Conservation (phyloP, 495 filamentous ascomycete genomes). For the Polyplosphaeria fusca region DNA sequence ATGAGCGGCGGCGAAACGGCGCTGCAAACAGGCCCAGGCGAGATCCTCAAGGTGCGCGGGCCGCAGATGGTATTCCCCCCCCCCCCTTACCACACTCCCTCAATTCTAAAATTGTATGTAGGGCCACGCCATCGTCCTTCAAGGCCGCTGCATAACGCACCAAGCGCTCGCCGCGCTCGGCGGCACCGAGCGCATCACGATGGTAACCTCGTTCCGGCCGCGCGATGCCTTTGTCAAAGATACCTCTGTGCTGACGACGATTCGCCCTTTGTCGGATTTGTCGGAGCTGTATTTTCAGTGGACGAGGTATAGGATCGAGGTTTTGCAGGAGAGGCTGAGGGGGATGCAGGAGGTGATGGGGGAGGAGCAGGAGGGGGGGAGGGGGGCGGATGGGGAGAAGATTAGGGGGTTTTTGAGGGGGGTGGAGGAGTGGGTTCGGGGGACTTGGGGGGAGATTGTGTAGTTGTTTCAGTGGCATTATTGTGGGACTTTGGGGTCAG, state of each 20-base stretch:
- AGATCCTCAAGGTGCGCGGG: slow-evolving; percentile 25
- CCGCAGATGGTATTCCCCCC: slow-evolving; percentile 11
- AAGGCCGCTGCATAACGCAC: slow-evolving; percentile 31
- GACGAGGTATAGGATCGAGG: slow-evolving; percentile 64
- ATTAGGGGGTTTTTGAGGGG: slow-evolving; percentile 44
- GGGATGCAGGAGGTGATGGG: slow-evolving; percentile 28
- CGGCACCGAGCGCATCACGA: slow-evolving; percentile 30
- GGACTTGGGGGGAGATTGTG: neutral
- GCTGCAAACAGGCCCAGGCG: slow-evolving; percentile 13
- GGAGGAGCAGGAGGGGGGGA: slow-evolving; percentile 21
- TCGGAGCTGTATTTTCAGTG: slow-evolving; percentile 58
- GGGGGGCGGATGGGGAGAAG: slow-evolving; percentile 37
- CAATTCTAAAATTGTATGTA: neutral
- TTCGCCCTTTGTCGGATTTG: slow-evolving; percentile 23
- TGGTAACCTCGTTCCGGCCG: slow-evolving; percentile 33
- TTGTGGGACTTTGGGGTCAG: too few relatives aligned
- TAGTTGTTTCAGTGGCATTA: too few relatives aligned
- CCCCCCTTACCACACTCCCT: neutral
- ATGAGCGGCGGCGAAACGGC: slow-evolving; percentile 34
- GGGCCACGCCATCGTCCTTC: slow-evolving; percentile 32
- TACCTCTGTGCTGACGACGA: slow-evolving; percentile 18
- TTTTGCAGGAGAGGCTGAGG: slow-evolving; percentile 53
- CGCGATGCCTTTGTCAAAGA: slow-evolving; percentile 20
- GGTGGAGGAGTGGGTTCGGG: slow-evolving; percentile 45
- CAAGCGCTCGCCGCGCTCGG: slow-evolving; percentile 27